Evolutionary conservation across 257 asterid species (phyloP).

Genomic region (Przewalskia tangutica): DNA sequence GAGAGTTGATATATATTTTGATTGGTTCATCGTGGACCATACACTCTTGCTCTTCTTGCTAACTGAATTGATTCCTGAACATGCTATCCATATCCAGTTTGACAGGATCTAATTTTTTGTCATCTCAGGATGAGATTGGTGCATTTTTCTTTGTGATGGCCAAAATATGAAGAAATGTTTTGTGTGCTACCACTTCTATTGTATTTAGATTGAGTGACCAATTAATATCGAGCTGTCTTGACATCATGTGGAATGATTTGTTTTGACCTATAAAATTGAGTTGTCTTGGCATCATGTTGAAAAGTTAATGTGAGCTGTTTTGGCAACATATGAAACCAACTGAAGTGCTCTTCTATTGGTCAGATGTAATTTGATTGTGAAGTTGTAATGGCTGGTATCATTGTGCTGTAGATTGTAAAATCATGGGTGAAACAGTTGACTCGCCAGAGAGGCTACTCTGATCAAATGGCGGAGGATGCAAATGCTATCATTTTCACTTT

Average conservation of each 20-base stretch:
- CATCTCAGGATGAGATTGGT: no score
- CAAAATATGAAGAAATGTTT: no score
- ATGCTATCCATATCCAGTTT: no score
- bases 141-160: no score
- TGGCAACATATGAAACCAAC: not conserved
- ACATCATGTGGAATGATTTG: not conserved
- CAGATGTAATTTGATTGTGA: conserved; percentile 6
- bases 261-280: not conserved
- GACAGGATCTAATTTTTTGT: no score
- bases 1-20: no score
- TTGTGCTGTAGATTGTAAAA: conserved; percentile 25
- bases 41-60: no score
- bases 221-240: not conserved
- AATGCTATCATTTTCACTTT: conserved; percentile 34
- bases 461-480: conserved; percentile 33
- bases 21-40: no score
- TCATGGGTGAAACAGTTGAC: conserved; percentile 29
- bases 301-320: not conserved
- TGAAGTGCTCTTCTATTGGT: conserved; percentile 10
- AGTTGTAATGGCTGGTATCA: not conserved
- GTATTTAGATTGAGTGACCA: not conserved
- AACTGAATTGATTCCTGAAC: no score
- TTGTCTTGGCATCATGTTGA: not conserved
- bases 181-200: not conserved
- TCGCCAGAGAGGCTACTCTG: conserved; percentile 29